These are phyloP conservation scores for Pulveroboletus sp. DNA, from an alignment of 768 basidiomycete species.

Conservation along the genomic window DNA sequence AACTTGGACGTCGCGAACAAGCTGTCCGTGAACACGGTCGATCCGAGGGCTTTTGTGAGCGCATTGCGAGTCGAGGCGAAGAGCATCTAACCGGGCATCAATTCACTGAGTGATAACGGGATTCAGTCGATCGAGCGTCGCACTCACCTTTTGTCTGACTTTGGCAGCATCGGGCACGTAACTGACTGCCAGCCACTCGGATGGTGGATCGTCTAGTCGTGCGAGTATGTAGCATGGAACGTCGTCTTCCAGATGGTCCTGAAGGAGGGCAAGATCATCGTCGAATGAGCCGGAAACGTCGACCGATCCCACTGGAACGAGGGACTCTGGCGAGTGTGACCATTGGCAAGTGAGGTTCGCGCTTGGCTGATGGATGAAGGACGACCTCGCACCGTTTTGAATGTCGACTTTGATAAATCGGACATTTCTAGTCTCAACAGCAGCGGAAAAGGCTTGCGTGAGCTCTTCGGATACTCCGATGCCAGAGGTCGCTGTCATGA, in stretches of 20 bases:
- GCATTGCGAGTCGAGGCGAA: slow-evolving; percentile 78
- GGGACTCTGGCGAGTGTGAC: slow-evolving; percentile 49
- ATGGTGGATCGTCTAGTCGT: slow-evolving; percentile 54
- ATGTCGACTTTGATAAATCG: slow-evolving; percentile 82
- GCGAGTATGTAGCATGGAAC: slow-evolving; percentile 76
- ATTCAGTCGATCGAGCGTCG: slow-evolving; percentile 4
- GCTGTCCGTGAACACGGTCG: slow-evolving; percentile 65
- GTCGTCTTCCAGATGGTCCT: slow-evolving; percentile 55
- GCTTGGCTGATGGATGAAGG: slow-evolving; percentile 3
- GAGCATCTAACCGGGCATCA: slow-evolving; percentile 59
- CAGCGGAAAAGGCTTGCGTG: slow-evolving; percentile 52
- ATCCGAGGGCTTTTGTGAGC: slow-evolving; percentile 71
- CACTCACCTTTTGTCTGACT: slow-evolving; percentile 72
- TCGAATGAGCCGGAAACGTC: slow-evolving; percentile 50
- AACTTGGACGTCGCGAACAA: slow-evolving; percentile 77
- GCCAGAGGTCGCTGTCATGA: slow-evolving; percentile 74
- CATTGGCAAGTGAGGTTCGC: slow-evolving; percentile 21
- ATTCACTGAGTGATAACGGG: neutral
- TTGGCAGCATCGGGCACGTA: slow-evolving; percentile 84
- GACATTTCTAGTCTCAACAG: slow-evolving; percentile 45
- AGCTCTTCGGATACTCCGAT: slow-evolving; percentile 65
- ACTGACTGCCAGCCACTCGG: slow-evolving; percentile 71
- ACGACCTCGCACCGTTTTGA: slow-evolving; percentile 56
- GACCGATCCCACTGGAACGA: slow-evolving; percentile 58
- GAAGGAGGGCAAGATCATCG: slow-evolving; percentile 59